Evolutionary conservation across 805 yeast genomes (phyloP).

Genomic region (Nematodospora valgi): DNA sequence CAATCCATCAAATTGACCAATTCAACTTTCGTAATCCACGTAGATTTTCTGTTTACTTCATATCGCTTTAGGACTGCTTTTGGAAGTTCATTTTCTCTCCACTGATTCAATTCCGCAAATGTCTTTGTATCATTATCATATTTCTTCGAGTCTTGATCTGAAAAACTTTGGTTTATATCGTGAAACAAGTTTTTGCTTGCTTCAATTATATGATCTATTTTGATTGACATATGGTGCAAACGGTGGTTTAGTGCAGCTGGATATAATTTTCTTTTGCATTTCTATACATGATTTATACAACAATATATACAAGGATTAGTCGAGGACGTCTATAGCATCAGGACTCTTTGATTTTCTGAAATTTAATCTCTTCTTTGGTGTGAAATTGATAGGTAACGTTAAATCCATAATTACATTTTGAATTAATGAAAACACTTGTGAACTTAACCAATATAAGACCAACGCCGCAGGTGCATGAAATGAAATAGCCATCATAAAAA

Average conservation of each 20-base stretch:
- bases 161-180: slow-evolving; percentile 23
- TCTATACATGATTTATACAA: background rate
- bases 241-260: background rate
- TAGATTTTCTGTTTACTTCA: slow-evolving; percentile 11
- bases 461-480: slow-evolving; percentile 84
- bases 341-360: slow-evolving; percentile 8
- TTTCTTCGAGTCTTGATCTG: slow-evolving; percentile 21
- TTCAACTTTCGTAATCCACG: slow-evolving; percentile 38
- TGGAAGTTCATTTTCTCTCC: slow-evolving; percentile 35
- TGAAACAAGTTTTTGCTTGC: slow-evolving; percentile 24
- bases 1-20: slow-evolving; percentile 44
- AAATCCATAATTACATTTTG: slow-evolving; percentile 74
- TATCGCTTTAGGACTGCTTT: slow-evolving; percentile 19
- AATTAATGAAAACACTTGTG: slow-evolving; percentile 69
- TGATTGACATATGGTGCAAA: background rate
- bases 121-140: slow-evolving; percentile 23
- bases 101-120: slow-evolving; percentile 34
- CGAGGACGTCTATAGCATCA: slow-evolving; percentile 10
- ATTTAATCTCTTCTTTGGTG: slow-evolving; percentile 39
- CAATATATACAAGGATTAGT: slow-evolving; percentile 2
- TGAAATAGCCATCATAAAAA: slow-evolving; percentile 78
- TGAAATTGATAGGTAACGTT: slow-evolving; percentile 54
- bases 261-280: background rate
- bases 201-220: slow-evolving; percentile 9
- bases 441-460: slow-evolving; percentile 85